These are phyloP conservation scores for Trichoderma oligosporum DNA, from an alignment of 2,329 filamentous ascomycete species.

Conservation along the genomic window DNA sequence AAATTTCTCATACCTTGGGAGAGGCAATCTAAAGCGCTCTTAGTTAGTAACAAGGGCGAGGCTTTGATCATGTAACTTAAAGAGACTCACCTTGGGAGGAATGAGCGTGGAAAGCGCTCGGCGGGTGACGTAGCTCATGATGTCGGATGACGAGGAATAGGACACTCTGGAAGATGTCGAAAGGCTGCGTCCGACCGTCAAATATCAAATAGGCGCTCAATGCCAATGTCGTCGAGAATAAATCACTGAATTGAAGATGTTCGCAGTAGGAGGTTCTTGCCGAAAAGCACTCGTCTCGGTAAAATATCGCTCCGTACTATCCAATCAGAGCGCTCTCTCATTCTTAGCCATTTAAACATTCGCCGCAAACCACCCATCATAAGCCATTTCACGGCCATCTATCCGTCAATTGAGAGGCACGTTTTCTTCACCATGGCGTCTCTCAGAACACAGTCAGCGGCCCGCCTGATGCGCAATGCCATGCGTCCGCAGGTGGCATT, in stretches of 20 bases:
- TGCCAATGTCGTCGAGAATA: slow-evolving; percentile 29
- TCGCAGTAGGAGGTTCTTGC: slow-evolving; percentile 31
- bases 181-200: slow-evolving; percentile 32
- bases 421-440: slow-evolving; percentile 56
- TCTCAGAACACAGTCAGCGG: slow-evolving; percentile 54
- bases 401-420: slow-evolving; percentile 28
- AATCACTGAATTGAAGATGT: slow-evolving; percentile 25
- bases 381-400: neutral
- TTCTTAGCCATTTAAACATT: slow-evolving; percentile 27
- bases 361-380: slow-evolving; percentile 27
- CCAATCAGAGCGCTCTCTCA: slow-evolving; percentile 40
- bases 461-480: slow-evolving; percentile 49
- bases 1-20: slow-evolving; percentile 60
- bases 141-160: slow-evolving; percentile 41
- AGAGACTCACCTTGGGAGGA: slow-evolving; percentile 81
- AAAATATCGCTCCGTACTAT: slow-evolving; percentile 40
- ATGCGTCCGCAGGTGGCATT: slow-evolving; percentile 36
- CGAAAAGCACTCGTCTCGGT: slow-evolving; percentile 51
- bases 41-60: slow-evolving; percentile 25
- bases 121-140: slow-evolving; percentile 89
- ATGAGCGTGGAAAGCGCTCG: slow-evolving; percentile 97
- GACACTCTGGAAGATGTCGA: slow-evolving; percentile 24
- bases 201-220: slow-evolving; percentile 34
- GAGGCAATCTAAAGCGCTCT: slow-evolving; percentile 64
- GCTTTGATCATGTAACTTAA: slow-evolving; percentile 28